These are phyloP conservation scores for Beauveria australis DNA, from an alignment of 2,329 filamentous ascomycete genomes.

Conservation along the genomic window DNA sequence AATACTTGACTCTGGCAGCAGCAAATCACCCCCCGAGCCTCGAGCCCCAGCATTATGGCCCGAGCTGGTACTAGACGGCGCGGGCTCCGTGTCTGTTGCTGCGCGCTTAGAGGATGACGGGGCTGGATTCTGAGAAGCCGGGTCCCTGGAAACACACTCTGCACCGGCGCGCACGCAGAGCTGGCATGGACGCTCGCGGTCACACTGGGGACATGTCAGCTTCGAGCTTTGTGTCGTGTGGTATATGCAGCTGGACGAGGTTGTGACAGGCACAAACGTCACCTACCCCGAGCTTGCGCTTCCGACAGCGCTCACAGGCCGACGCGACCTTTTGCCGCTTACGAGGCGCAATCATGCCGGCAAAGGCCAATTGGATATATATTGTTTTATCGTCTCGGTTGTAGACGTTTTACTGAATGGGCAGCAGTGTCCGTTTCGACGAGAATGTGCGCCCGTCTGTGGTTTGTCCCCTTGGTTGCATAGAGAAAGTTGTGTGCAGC, in stretches of 20 bases:
- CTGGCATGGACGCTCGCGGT: constrained; percentile 9
- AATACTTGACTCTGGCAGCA: constrained; percentile 10
- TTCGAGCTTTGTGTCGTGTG: background rate
- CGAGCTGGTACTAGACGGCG: background rate
- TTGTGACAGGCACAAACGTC: too few species aligned
- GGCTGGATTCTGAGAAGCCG: background rate
- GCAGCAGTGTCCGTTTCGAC: background rate
- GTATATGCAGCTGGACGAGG: background rate
- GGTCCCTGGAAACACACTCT: constrained; percentile 7
- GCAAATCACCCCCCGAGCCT: background rate
- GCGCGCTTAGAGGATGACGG: background rate
- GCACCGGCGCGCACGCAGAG: constrained; percentile 9
- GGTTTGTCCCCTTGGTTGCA: background rate
- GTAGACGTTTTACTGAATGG: background rate
- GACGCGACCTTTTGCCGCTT: constrained; percentile 12
- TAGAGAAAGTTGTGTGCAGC: background rate
- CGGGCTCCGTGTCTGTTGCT: background rate
- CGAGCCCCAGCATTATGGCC: background rate
- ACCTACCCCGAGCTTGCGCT: constrained; percentile 9
- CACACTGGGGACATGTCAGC: constrained; percentile 1
- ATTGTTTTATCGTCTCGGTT: background rate
- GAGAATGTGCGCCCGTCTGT: background rate
- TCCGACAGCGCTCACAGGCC: constrained; percentile 8
- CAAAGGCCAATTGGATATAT: background rate
- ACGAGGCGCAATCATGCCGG: constrained; percentile 1